Conservation (phyloP, 2,329 filamentous ascomycete species). For the Trichoderma aggressivum region DNA sequence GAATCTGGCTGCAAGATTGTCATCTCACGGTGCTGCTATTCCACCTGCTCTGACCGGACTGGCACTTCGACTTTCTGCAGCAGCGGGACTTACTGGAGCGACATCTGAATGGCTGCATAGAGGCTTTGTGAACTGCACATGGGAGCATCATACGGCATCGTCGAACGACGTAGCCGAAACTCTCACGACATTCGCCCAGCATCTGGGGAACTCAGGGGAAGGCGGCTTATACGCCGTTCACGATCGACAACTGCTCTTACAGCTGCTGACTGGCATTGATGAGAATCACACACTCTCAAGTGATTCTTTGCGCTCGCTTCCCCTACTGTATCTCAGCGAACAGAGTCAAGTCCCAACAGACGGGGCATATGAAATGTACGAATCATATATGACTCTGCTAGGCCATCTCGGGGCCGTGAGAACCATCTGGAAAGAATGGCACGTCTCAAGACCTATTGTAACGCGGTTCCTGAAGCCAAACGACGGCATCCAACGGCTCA, state of each 20-base stretch:
- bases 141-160: constrained; percentile 16
- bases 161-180: constrained; percentile 25
- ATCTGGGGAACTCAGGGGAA: not conserved
- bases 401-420: constrained; percentile 32
- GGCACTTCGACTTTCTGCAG: constrained; percentile 32
- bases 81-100: constrained; percentile 25
- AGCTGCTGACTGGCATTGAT: constrained; percentile 30
- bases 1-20: constrained; percentile 37
- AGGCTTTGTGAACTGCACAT: constrained; percentile 22
- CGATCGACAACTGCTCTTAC: constrained; percentile 28
- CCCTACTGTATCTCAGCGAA: constrained; percentile 18
- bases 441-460: constrained; percentile 10
- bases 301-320: constrained; percentile 28
- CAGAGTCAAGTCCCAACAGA: not conserved
- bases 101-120: constrained; percentile 27
- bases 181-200: constrained; percentile 21
- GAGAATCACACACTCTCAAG: constrained; percentile 22
- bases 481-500: not conserved
- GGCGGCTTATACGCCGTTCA: not conserved
- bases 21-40: constrained; percentile 24
- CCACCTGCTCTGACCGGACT: constrained; percentile 30
- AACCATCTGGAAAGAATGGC: constrained; percentile 33
- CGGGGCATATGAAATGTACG: constrained; percentile 23
- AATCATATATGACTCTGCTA: constrained; percentile 29
- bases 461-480: not conserved